Evolutionary conservation across 2,329 filamentous ascomycete species (phyloP), one percentile per base, ranked within the genome.

Genomic region (Epichloe brachyelytri): DNA sequence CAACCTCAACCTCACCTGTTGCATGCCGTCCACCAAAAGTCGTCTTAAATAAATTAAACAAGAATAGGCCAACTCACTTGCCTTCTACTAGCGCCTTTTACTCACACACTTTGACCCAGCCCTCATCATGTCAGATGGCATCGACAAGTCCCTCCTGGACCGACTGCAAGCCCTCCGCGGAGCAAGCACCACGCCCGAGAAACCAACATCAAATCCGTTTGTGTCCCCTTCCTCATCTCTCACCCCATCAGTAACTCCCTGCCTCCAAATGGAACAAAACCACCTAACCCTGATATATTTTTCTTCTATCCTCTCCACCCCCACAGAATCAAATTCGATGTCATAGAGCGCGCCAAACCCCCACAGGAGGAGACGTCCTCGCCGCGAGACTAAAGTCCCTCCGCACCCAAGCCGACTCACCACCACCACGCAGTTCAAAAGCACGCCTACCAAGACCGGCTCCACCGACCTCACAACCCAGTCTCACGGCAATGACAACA

Each of bases 111-210:
- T n/a, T 22, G 11, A 43, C 14, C 5, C 44, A n/a, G 17, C 33
- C 30, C 39, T 12, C 6, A 12, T 38, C 33, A 69, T 69, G 67
- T 58, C 63, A 6, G 58, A 65, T 53, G 61, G 65, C 36, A 50
- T 68, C 33, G 76, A 79, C 56, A 70, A 66, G 53, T 71, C 71
- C 19, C 65, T 81, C 22, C 64, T 80, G 20, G 72, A 76, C 51
- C 72, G 78, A 33, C 67, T 81, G 33, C 77, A 77, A 48, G 77
- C 77, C 10, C 65, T 81, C 38, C 63, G 66, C 46, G 66, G 65
- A 20, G 55, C 56, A 22, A 61, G 57, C 53, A 55, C 57, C 71
- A 72, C 61, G 58, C 64, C 54, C 57, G 40, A 51, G 30, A 51
- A 50, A 20, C 52, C 22, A 26, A 6, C 49, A 15, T 14, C 51